phyloP scores from a whole-genome alignment of 2,329 filamentous ascomycete genomes.

The Apiospora arundinis region DNA sequence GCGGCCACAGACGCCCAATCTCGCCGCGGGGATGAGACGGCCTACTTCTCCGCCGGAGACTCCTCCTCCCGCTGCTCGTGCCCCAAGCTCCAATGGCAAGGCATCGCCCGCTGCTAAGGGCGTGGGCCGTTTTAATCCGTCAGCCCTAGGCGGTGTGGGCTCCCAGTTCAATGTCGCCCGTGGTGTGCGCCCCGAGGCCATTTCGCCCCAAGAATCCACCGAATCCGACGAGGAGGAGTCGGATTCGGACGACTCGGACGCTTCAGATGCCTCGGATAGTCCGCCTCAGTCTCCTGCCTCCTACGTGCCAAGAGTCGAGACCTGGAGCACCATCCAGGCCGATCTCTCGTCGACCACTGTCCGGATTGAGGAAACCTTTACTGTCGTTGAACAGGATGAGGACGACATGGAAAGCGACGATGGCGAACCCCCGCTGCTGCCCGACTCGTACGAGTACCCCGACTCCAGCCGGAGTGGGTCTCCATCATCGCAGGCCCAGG shows the following conservation, averaged over 20 bases:
- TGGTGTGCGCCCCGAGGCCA: slow-evolving; percentile 37
- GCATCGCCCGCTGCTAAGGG: background rate
- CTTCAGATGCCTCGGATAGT: slow-evolving; percentile 35
- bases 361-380: slow-evolving; percentile 24
- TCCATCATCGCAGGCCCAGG: background rate
- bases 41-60: slow-evolving; percentile 51
- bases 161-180: slow-evolving; percentile 39
- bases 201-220: slow-evolving; percentile 40
- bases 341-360: slow-evolving; percentile 30
- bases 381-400: background rate
- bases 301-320: slow-evolving; percentile 25
- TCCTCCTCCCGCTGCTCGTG: slow-evolving; percentile 41
- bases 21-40: slow-evolving; percentile 32
- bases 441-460: slow-evolving; percentile 4
- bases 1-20: slow-evolving; percentile 39
- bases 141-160: slow-evolving; percentile 36
- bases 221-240: slow-evolving; percentile 34
- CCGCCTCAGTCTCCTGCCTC: slow-evolving; percentile 37
- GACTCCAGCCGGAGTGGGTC: slow-evolving; percentile 6
- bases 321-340: slow-evolving; percentile 28
- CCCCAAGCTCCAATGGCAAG: slow-evolving; percentile 30
- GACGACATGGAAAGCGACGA: slow-evolving; percentile 21
- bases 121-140: background rate
- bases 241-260: slow-evolving; percentile 22
- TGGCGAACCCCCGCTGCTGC: background rate